Conservation (phyloP, 2,329 filamentous ascomycete species). For the Escovopsis sp. region DNA sequence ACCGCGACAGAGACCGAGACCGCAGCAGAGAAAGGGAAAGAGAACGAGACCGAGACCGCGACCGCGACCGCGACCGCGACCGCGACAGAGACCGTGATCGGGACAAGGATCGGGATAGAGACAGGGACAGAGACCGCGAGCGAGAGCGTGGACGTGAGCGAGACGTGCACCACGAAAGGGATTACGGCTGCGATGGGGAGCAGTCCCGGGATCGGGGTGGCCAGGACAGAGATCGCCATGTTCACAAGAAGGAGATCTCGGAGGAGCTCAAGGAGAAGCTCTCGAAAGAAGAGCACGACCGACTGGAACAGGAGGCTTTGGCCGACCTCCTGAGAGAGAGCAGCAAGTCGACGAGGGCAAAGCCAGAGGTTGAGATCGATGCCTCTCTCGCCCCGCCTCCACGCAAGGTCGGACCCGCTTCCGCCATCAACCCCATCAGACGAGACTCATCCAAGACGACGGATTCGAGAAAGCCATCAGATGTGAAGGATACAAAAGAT, state of each 20-base stretch:
- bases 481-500: slow-evolving; percentile 20
- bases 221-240: slow-evolving; percentile 17
- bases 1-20: slow-evolving; percentile 22
- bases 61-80: slow-evolving; percentile 29
- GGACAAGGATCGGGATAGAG: too few species aligned
- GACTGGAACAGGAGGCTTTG: slow-evolving; percentile 41
- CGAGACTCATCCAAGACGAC: slow-evolving; percentile 28
- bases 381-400: slow-evolving; percentile 40
- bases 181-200: slow-evolving; percentile 17
- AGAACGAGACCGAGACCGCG: slow-evolving; percentile 25
- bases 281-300: slow-evolving; percentile 41
- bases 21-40: slow-evolving; percentile 17
- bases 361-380: slow-evolving; percentile 41
- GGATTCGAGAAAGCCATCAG: slow-evolving; percentile 24
- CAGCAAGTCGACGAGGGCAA: slow-evolving; percentile 30
- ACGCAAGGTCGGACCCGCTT: slow-evolving; percentile 34
- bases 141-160: slow-evolving; percentile 19
- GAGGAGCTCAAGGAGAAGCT: slow-evolving; percentile 37
- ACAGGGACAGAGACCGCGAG: slow-evolving; percentile 23
- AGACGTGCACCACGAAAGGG: slow-evolving; percentile 14
- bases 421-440: slow-evolving; percentile 42
- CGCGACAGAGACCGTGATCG: slow-evolving; percentile 25
- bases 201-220: slow-evolving; percentile 15
- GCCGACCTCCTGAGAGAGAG: slow-evolving; percentile 45
- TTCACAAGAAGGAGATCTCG: slow-evolving; percentile 23